Conservation (phyloP, 164 flowering plant species). For the Saururus chinensis region DNA sequence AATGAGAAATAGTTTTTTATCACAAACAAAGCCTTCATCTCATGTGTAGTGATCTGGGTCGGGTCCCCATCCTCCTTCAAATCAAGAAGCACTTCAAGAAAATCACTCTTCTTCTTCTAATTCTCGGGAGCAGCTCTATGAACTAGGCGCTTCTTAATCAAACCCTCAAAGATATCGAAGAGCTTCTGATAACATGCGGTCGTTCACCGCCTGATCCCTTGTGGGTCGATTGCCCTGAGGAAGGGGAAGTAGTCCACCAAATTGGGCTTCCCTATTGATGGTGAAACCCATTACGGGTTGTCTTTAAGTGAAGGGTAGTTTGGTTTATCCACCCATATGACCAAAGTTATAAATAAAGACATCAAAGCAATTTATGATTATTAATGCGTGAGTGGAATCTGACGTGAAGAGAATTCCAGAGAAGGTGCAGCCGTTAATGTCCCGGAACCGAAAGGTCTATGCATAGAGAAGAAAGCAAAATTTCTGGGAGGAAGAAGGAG, state of each 20-base stretch:
- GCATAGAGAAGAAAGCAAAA: no score
- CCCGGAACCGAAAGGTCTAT: no score
- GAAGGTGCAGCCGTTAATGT: no score
- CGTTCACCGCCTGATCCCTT: slow-evolving; percentile 2
- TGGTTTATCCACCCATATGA: no score
- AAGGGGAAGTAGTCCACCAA: slow-evolving; percentile 9
- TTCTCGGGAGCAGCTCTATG: not conserved
- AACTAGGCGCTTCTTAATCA: slow-evolving; percentile 3
- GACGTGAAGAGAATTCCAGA: no score
- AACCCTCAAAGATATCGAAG: not conserved
- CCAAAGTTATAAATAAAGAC: no score
- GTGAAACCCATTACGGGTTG: no score
- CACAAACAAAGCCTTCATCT: slow-evolving; percentile 2
- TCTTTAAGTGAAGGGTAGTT: no score
- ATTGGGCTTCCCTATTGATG: slow-evolving; percentile 17
- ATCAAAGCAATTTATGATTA: no score
- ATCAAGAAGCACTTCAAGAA: slow-evolving; percentile 5
- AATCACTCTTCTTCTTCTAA: slow-evolving; percentile 1
- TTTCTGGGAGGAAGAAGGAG: no score
- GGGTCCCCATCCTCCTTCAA: not conserved
- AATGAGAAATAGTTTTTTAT: not conserved
- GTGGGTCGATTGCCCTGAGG: slow-evolving; percentile 5
- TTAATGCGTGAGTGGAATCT: no score
- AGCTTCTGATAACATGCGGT: no score
- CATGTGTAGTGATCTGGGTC: not conserved